These are phyloP conservation scores for Claviceps sp. DNA, from an alignment of 2,329 filamentous ascomycete genomes.

Conservation along the genomic window DNA sequence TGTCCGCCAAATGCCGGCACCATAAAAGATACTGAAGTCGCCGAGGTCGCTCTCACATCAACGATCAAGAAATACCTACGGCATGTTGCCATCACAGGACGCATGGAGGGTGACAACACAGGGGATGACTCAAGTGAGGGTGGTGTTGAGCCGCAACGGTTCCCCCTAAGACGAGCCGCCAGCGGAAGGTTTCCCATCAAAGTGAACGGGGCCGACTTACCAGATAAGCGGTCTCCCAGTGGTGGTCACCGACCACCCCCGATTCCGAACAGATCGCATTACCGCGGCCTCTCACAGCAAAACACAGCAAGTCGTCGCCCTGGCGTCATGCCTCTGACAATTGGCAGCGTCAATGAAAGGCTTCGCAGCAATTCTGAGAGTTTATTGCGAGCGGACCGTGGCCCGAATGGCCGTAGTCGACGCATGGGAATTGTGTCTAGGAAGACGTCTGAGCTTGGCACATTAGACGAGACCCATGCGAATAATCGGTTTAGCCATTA, in stretches of 20 bases:
- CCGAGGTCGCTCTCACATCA: conserved; percentile 44
- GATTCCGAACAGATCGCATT: conserved; percentile 65
- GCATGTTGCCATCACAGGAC: conserved; percentile 36
- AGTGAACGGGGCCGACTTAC: conserved; percentile 59
- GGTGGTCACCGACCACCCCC: conserved; percentile 51
- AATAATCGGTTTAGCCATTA: conserved; percentile 55
- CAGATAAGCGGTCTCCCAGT: conserved; percentile 55
- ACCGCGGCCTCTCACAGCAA: conserved; percentile 59
- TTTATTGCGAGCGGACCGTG: conserved; percentile 36
- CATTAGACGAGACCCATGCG: conserved; percentile 47
- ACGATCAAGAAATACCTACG: conserved; percentile 49
- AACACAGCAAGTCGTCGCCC: conserved; percentile 53
- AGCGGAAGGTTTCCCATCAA: conserved; percentile 57
- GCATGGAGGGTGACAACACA: conserved; percentile 40
- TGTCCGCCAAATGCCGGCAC: conserved; percentile 42
- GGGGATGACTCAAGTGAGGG: conserved; percentile 57
- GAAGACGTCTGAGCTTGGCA: conserved; percentile 46
- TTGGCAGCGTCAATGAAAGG: conserved; percentile 57
- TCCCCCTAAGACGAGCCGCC: conserved; percentile 47
- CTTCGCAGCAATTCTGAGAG: conserved; percentile 53
- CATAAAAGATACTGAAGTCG: conserved; percentile 46
- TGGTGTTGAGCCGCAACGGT: conserved; percentile 60
- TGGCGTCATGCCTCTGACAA: conserved; percentile 56
- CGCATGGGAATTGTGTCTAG: conserved; percentile 53
- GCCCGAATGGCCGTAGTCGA: conserved; percentile 39